A percentile compares a stretch with the other conserved stretches of the same genome.
phyloP scores from a whole-genome alignment of 345 rosid species.

The Syzygium grande region DNA sequence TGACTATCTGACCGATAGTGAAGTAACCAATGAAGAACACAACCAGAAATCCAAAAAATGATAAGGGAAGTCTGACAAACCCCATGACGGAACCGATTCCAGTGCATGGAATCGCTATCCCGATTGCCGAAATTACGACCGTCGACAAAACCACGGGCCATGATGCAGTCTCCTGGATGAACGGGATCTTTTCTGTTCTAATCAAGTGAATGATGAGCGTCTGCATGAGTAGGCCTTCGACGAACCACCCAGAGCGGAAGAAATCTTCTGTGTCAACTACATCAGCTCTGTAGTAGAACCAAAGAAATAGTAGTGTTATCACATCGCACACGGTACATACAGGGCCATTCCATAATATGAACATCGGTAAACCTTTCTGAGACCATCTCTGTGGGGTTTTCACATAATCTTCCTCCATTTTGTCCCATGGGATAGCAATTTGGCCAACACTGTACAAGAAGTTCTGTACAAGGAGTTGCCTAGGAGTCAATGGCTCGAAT shows the following conservation, averaged over 20 bases:
- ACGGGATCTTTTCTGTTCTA: slow-evolving; percentile 57
- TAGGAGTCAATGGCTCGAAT: slow-evolving; percentile 53
- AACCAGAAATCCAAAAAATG: slow-evolving; percentile 47
- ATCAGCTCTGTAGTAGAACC: slow-evolving; percentile 20
- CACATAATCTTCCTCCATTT: slow-evolving; percentile 50
- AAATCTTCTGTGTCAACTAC: not conserved
- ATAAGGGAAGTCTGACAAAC: slow-evolving; percentile 31
- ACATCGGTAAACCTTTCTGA: slow-evolving; percentile 31
- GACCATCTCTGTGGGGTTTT: slow-evolving; percentile 50
- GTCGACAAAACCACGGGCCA: slow-evolving; percentile 57
- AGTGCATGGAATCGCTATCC: slow-evolving; percentile 40
- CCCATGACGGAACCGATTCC: slow-evolving; percentile 32
- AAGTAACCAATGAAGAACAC: slow-evolving; percentile 54
- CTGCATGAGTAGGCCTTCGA: slow-evolving; percentile 67
- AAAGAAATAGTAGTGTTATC: slow-evolving; percentile 30
- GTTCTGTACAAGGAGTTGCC: slow-evolving; percentile 56
- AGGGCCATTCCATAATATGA: slow-evolving; percentile 57
- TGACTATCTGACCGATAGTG: slow-evolving; percentile 48
- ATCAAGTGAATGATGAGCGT: slow-evolving; percentile 56
- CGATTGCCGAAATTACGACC: slow-evolving; percentile 36
- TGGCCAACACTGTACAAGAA: slow-evolving; percentile 53
- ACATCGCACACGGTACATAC: slow-evolving; percentile 49
- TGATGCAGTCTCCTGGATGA: slow-evolving; percentile 49
- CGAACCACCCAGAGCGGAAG: slow-evolving; percentile 52
- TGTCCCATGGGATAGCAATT: slow-evolving; percentile 70